Conservation (phyloP, 2,329 filamentous ascomycete genomes). For the Alternaria solani region DNA sequence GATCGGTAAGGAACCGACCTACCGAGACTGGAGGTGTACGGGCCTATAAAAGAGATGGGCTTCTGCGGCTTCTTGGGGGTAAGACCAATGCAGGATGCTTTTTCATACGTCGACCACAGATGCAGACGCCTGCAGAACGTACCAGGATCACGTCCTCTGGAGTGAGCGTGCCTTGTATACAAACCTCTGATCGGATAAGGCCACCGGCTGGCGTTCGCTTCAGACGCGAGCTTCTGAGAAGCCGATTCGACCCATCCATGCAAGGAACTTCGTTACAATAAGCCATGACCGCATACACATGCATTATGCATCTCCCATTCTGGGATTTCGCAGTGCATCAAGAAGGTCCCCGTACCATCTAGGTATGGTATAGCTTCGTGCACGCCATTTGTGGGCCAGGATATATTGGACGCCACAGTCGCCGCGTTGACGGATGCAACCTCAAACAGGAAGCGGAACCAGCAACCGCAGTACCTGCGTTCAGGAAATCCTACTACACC, state of each 20-base stretch:
- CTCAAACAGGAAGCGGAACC: not conserved
- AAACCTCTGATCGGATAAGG: constrained; percentile 9
- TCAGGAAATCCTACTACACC: not conserved
- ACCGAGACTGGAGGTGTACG: not conserved
- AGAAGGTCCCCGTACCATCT: not conserved
- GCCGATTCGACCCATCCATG: not conserved
- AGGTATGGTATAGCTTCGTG: not conserved
- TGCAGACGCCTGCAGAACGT: constrained; percentile 1
- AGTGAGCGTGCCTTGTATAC: not conserved
- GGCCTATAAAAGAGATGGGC: not conserved
- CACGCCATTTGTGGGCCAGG: not conserved
- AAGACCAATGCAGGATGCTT: not conserved
- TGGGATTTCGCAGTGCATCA: not conserved
- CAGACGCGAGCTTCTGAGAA: not conserved
- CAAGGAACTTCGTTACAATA: constrained; percentile 1
- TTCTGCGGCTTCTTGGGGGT: not conserved
- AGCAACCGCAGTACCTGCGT: not conserved
- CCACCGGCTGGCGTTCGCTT: not conserved
- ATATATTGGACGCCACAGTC: not conserved
- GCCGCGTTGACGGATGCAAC: not conserved
- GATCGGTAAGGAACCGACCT: not conserved
- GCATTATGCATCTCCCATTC: not conserved
- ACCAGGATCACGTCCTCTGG: not conserved
- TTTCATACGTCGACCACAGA: not conserved
- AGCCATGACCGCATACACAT: not conserved